Conservation (phyloP, 257 asterid genomes). For the Salvia miltiorrhiza region DNA sequence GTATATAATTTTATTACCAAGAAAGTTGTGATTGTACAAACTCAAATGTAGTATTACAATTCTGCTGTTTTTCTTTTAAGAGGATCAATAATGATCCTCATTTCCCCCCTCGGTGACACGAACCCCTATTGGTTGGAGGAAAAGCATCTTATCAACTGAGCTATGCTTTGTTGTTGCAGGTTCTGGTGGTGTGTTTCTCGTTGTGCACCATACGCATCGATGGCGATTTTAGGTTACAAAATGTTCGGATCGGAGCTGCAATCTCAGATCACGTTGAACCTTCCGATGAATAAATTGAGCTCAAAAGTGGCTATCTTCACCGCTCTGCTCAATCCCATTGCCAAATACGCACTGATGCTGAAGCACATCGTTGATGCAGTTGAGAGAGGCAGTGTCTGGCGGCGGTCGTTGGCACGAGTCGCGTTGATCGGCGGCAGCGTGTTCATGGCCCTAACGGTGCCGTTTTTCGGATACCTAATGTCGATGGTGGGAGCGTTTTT, state of each 20-base stretch:
- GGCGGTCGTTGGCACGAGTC: slow-evolving; percentile 22
- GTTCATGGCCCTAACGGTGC: slow-evolving; percentile 47
- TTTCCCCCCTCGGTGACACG: too few species aligned
- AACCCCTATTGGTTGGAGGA: too few species aligned
- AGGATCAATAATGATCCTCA: too few species aligned
- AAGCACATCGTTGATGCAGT: slow-evolving; percentile 39
- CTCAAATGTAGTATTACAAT: too few species aligned
- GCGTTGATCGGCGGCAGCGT: slow-evolving; percentile 41
- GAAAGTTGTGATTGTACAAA: too few species aligned
- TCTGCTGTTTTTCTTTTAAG: too few species aligned
- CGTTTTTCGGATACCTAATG: slow-evolving; percentile 45
- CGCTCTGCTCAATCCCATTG: slow-evolving; percentile 51
- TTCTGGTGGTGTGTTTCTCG: slow-evolving; percentile 42
- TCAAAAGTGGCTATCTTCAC: slow-evolving; percentile 58
- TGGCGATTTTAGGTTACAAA: slow-evolving; percentile 50
- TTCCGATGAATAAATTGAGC: slow-evolving; percentile 37
- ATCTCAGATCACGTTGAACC: slow-evolving; percentile 61
- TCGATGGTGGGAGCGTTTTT: slow-evolving; percentile 57
- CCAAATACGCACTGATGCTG: slow-evolving; percentile 61
- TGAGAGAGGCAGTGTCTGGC: slow-evolving; percentile 20
- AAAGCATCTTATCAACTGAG: too few species aligned
- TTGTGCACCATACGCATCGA: slow-evolving; percentile 42
- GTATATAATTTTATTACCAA: too few species aligned
- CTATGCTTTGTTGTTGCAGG: slow-evolving; percentile 49
- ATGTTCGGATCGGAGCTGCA: slow-evolving; percentile 51